phyloP scores from a whole-genome alignment of 169 alveolate genomes.

The Cryptosporidium bovis region DNA sequence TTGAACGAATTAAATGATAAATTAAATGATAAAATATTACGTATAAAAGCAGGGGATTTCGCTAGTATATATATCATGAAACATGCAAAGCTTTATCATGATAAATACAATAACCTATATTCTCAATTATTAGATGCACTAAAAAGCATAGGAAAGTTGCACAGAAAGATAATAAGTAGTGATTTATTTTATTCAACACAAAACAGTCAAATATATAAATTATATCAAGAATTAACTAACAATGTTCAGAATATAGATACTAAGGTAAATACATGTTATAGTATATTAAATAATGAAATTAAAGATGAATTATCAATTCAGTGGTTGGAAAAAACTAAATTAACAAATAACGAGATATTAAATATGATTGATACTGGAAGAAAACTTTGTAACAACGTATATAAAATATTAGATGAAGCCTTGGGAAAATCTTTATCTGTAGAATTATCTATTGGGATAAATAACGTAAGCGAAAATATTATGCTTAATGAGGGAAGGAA shows the following conservation, averaged over 20 bases:
- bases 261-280: slow-evolving; percentile 6
- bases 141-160: slow-evolving; percentile 41
- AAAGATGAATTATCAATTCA: slow-evolving; percentile 25
- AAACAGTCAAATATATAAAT: slow-evolving; percentile 9
- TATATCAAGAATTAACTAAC: slow-evolving; percentile 9
- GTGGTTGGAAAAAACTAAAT: slow-evolving; percentile 35
- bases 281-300: slow-evolving; percentile 3
- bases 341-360: slow-evolving; percentile 19
- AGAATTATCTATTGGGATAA: slow-evolving; percentile 32
- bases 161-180: slow-evolving; percentile 37
- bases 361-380: slow-evolving; percentile 50
- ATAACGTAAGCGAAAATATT: slow-evolving; percentile 31
- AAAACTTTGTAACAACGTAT: slow-evolving; percentile 23
- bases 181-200: slow-evolving; percentile 22
- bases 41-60: slow-evolving; percentile 50
- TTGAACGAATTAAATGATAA: slow-evolving; percentile 5
- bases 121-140: slow-evolving; percentile 24
- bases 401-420: slow-evolving; percentile 32
- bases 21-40: slow-evolving; percentile 30
- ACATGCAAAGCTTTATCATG: slow-evolving; percentile 54
- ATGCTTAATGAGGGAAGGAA: background rate
- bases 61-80: slow-evolving; percentile 30
- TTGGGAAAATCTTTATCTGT: slow-evolving; percentile 25
- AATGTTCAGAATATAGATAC: slow-evolving; percentile 14
- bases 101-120: slow-evolving; percentile 24